Percentiles rank a stretch among this genome's conserved stretches.
phyloP scores from a whole-genome alignment of 2,329 filamentous ascomycete species.

The Thielaviopsis cerberus region DNA sequence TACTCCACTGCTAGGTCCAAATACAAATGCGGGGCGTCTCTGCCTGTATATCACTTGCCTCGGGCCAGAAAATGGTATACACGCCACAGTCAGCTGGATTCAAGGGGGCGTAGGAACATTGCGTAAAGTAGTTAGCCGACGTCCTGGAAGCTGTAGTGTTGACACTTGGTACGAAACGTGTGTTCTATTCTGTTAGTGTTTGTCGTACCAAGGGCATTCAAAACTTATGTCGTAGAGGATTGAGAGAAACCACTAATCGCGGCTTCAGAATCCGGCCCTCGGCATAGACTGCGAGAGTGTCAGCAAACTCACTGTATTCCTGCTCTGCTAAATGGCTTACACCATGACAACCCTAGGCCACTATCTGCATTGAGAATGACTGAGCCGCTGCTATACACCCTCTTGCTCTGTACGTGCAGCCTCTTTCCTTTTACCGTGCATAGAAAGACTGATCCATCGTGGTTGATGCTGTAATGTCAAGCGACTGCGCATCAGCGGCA shows the following conservation, averaged over 20 bases:
- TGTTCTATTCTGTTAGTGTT: not conserved
- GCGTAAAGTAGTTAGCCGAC: slow-evolving; percentile 1
- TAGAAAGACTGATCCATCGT: slow-evolving; percentile 35
- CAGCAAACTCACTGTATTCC: too few species aligned
- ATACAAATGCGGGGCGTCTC: slow-evolving; percentile 26
- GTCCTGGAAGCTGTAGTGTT: not conserved
- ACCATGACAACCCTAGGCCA: slow-evolving; percentile 63
- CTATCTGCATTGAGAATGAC: slow-evolving; percentile 55
- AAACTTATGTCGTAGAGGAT: too few species aligned
- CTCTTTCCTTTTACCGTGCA: slow-evolving; percentile 20
- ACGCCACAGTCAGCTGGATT: slow-evolving; percentile 49
- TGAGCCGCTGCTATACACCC: slow-evolving; percentile 44
- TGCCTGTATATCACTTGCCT: slow-evolving; percentile 34
- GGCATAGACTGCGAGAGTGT: too few species aligned
- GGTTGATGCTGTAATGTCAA: slow-evolving; percentile 31
- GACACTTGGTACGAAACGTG: not conserved
- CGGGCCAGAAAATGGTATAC: slow-evolving; percentile 55
- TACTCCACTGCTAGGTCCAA: slow-evolving; percentile 55
- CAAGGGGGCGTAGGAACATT: slow-evolving; percentile 24
- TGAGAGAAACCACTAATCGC: too few species aligned
- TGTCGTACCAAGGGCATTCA: too few species aligned
- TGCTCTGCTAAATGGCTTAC: slow-evolving; percentile 21
- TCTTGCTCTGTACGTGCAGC: slow-evolving; percentile 47
- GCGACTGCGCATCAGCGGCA: slow-evolving; percentile 25
- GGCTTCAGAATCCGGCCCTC: too few species aligned